Evolutionary conservation across 2,329 filamentous ascomycete genomes (phyloP), one percentile per base, ranked within the genome.

Genomic region (Colletotrichum orchidophilum): DNA sequence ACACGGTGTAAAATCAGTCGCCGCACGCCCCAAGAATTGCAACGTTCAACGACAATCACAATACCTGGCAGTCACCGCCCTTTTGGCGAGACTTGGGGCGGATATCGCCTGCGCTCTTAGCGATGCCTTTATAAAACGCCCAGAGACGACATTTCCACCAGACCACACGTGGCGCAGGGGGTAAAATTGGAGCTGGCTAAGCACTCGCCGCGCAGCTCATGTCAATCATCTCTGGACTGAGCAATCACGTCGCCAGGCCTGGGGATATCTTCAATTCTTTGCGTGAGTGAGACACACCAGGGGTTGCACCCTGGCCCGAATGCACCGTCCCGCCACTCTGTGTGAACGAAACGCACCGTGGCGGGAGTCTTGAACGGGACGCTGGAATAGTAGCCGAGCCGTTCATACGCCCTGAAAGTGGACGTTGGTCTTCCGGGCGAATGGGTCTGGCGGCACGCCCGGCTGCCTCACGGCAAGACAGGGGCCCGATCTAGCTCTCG

Each of bases 211-310:
- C 49, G 27, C 24, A 33, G 24, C 58, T 26, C 24, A 18, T 50
- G 66, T 26, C 39, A 31, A 64, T 58, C 65, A 39, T 50, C 63
- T 5, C 59, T 35, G 31, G 35, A 63, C 46, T 49, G 49, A 67
- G 58, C 65, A 67, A 55, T 54, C 50, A 54, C 21, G 59, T 26
- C 60, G 66, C 60, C 52, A 57, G 35, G 27, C 29, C 59, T 39
- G 15, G 29, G 50, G 15, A 63, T 39, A 9, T 55, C 46, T 63
- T 50, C 55, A 35, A 54, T 53, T 21, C 58, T 21, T 27, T 33
- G 61, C 50, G 39, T 46, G 39, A 46, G 39, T 46, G 52, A 58
- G 33, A 50, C 59, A 29, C 39, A 52, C 65, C 39, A 63, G 39
- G 27, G 59, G 31, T 24, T 46, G 50, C 35, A 27, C 49, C 31